Conservation (phyloP, 805 yeast species). For the Cyberlindnera americana region DNA sequence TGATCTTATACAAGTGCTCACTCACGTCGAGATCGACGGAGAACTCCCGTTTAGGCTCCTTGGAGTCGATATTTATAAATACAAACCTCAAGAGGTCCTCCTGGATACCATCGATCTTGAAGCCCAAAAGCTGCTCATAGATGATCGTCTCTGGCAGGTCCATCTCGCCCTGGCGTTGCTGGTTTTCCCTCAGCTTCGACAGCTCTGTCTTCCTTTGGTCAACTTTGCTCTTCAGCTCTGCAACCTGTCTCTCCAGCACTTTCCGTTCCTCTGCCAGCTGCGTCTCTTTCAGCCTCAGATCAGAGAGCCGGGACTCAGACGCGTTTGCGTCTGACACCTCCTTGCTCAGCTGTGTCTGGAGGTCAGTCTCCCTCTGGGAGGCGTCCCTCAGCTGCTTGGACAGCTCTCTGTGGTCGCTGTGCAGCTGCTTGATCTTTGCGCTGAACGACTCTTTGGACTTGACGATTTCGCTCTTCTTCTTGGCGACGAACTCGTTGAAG, state of each 20-base stretch:
- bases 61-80: slow-evolving; percentile 46
- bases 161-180: slow-evolving; percentile 41
- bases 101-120: slow-evolving; percentile 47
- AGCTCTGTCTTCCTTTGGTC: slow-evolving; percentile 32
- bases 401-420: slow-evolving; percentile 32
- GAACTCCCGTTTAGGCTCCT: slow-evolving; percentile 39
- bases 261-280: slow-evolving; percentile 31
- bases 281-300: slow-evolving; percentile 33
- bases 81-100: slow-evolving; percentile 45
- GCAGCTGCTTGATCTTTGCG: slow-evolving; percentile 31
- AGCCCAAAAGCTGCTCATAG: slow-evolving; percentile 53
- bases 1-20: slow-evolving; percentile 37
- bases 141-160: slow-evolving; percentile 50
- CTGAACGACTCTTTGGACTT: slow-evolving; percentile 34
- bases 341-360: slow-evolving; percentile 7
- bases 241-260: slow-evolving; percentile 30
- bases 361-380: slow-evolving; percentile 12
- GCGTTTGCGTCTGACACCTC: slow-evolving; percentile 30
- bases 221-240: slow-evolving; percentile 32
- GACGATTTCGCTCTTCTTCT: slow-evolving; percentile 33
- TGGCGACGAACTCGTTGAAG: slow-evolving; percentile 34
- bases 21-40: slow-evolving; percentile 44
- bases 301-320: slow-evolving; percentile 31
- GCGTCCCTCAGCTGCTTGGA: slow-evolving; percentile 17
- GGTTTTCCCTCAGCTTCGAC: slow-evolving; percentile 31